Evolutionary conservation across 208 protist species (phyloP).

Genomic region (Wallacemonas sp.): DNA sequence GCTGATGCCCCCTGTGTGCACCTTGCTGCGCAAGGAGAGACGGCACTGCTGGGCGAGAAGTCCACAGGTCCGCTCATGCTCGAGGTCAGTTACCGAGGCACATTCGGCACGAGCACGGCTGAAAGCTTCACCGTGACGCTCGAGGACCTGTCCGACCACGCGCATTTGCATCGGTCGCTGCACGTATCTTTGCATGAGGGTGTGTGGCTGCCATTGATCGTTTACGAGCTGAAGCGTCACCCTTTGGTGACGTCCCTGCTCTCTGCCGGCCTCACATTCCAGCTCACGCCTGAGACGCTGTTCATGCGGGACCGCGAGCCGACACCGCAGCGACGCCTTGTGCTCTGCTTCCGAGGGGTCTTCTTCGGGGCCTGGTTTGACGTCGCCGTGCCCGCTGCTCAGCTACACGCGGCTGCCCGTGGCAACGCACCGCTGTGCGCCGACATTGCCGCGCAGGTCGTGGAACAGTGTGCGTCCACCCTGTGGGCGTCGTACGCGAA

Average conservation of each 20-base stretch:
- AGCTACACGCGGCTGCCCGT: slow-evolving; percentile 23
- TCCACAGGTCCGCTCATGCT: slow-evolving; percentile 5
- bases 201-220: slow-evolving; percentile 27
- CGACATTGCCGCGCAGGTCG: slow-evolving; percentile 37
- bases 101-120: not conserved
- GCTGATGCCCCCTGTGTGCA: not conserved
- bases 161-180: slow-evolving; percentile 21
- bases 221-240: slow-evolving; percentile 25
- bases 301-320: slow-evolving; percentile 26
- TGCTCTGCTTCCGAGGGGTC: slow-evolving; percentile 42
- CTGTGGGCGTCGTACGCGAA: slow-evolving; percentile 74
- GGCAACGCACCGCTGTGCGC: slow-evolving; percentile 26
- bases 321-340: slow-evolving; percentile 21
- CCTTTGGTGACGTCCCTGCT: slow-evolving; percentile 54
- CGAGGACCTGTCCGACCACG: slow-evolving; percentile 40
- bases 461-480: slow-evolving; percentile 77
- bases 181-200: slow-evolving; percentile 30
- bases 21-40: not conserved
- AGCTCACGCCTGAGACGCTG: slow-evolving; percentile 40
- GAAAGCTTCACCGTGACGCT: slow-evolving; percentile 26
- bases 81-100: slow-evolving; percentile 14
- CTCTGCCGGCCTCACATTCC: slow-evolving; percentile 52
- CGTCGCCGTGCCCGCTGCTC: slow-evolving; percentile 20
- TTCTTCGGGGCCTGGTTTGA: slow-evolving; percentile 80
- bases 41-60: not conserved